A percentile compares a stretch with the other conserved stretches of the same genome.
phyloP scores from a whole-genome alignment of 2,329 filamentous ascomycete species.

The Phaeoacremonium minimum region DNA sequence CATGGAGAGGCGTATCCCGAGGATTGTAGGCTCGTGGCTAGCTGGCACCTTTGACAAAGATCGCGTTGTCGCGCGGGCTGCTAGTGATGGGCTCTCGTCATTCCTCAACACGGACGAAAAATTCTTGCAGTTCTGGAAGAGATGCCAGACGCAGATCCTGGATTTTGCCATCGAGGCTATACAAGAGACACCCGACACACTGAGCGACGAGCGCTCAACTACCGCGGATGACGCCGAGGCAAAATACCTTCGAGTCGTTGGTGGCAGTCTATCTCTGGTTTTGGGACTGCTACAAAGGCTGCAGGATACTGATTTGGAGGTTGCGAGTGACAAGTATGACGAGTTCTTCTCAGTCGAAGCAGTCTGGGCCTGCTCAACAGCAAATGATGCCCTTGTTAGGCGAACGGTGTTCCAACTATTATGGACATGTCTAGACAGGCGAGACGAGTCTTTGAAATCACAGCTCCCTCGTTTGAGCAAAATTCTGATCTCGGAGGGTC shows the following conservation, averaged over 20 bases:
- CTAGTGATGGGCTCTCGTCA: slow-evolving; percentile 67
- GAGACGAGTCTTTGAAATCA: slow-evolving; percentile 39
- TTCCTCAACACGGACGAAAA: slow-evolving; percentile 83
- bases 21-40: slow-evolving; percentile 83
- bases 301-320: slow-evolving; percentile 48
- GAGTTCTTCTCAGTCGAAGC: slow-evolving; percentile 61
- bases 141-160: slow-evolving; percentile 76
- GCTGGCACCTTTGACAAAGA: slow-evolving; percentile 86
- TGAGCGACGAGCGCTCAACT: slow-evolving; percentile 86
- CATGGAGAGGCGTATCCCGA: slow-evolving; percentile 74
- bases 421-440: slow-evolving; percentile 39
- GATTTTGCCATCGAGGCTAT: slow-evolving; percentile 78
- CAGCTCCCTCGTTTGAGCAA: slow-evolving; percentile 49
- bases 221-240: slow-evolving; percentile 79
- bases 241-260: slow-evolving; percentile 76
- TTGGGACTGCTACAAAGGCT: slow-evolving; percentile 47
- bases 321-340: slow-evolving; percentile 59
- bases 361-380: slow-evolving; percentile 64
- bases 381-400: slow-evolving; percentile 51
- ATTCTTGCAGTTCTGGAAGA: slow-evolving; percentile 68
- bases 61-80: slow-evolving; percentile 68
- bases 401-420: slow-evolving; percentile 49
- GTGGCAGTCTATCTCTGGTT: slow-evolving; percentile 50
- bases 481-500: slow-evolving; percentile 65
- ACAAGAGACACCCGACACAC: slow-evolving; percentile 71